Conservation (phyloP, 1,284 basidiomycete species). For the Ustilago xerochloae region DNA sequence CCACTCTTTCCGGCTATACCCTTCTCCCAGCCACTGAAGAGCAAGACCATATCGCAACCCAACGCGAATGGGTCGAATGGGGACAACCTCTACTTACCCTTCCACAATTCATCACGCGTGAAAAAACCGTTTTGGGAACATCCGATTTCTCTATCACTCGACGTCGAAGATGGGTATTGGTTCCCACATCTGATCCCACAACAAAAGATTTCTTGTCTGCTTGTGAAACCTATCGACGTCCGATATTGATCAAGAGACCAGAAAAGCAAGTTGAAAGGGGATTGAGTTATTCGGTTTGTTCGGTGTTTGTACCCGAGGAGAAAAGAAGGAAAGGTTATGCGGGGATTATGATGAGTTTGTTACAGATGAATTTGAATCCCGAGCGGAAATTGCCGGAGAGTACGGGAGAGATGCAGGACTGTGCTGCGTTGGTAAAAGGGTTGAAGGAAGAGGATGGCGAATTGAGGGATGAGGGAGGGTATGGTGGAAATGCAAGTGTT, state of each 20-base stretch:
- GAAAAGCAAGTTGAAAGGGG: conserved; percentile 22
- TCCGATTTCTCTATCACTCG: conserved; percentile 22
- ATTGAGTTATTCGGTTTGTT: conserved; percentile 31
- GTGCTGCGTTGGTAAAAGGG: neutral
- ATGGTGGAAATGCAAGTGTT: conserved; percentile 69
- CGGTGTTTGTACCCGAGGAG: conserved; percentile 71
- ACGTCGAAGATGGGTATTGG: conserved; percentile 35
- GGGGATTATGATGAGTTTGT: conserved; percentile 72
- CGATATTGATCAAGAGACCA: conserved; percentile 19
- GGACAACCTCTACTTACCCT: conserved; percentile 25
- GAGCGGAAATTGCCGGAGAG: neutral
- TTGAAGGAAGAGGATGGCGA: conserved; percentile 10
- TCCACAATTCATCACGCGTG: conserved; percentile 34
- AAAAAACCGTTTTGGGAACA: conserved; percentile 16
- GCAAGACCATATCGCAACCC: conserved; percentile 36
- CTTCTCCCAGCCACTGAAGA: conserved; percentile 26
- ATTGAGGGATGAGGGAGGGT: conserved; percentile 60
- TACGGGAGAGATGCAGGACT: conserved; percentile 4
- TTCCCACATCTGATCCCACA: conserved; percentile 26
- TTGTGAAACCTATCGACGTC: conserved; percentile 43
- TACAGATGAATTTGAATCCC: conserved; percentile 71
- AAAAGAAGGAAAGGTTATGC: conserved; percentile 73
- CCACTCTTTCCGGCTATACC: conserved; percentile 10
- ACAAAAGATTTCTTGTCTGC: conserved; percentile 29
- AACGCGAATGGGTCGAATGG: conserved; percentile 43